Percentiles rank a stretch among this genome's conserved stretches.
phyloP scores from a whole-genome alignment of 2,329 filamentous ascomycete species.

The Fusarium robinianum region DNA sequence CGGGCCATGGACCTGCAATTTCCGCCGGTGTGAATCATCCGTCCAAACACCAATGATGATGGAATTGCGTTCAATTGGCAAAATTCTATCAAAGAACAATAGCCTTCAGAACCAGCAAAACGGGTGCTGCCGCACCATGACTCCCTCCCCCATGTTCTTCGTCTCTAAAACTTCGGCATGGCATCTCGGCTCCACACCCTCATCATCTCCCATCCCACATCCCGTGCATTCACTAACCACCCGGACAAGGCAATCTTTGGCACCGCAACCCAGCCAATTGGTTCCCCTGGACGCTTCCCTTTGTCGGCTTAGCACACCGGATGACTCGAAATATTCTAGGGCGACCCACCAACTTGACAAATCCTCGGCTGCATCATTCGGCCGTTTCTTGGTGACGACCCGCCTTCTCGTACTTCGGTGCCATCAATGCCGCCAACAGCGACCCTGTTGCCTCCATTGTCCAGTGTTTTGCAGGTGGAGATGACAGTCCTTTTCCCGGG shows the following conservation, averaged over 20 bases:
- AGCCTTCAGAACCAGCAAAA: slow-evolving; percentile 3
- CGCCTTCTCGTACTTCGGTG: no score
- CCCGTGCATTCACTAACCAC: not conserved
- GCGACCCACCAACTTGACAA: slow-evolving; percentile 5
- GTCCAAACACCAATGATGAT: no score
- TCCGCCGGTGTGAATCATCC: no score
- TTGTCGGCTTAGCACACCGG: not conserved
- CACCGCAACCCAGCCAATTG: not conserved
- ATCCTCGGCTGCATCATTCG: not conserved
- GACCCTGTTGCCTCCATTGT: not conserved
- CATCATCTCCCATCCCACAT: not conserved
- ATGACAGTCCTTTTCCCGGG: not conserved
- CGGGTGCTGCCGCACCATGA: slow-evolving; percentile 7
- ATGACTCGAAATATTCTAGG: not conserved
- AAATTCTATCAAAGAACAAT: no score
- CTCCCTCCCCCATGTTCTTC: not conserved
- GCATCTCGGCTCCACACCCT: slow-evolving; percentile 9
- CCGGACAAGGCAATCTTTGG: slow-evolving; percentile 1
- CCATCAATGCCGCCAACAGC: no score
- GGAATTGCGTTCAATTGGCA: no score
- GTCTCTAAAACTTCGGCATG: no score
- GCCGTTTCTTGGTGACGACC: slow-evolving; percentile 2
- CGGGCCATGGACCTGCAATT: no score
- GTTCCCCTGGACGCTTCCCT: not conserved
- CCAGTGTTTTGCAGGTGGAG: not conserved